Evolutionary conservation across 768 basidiomycete species (phyloP), one percentile per base, ranked within the genome.

Genomic region (Lactarius trivialis): DNA sequence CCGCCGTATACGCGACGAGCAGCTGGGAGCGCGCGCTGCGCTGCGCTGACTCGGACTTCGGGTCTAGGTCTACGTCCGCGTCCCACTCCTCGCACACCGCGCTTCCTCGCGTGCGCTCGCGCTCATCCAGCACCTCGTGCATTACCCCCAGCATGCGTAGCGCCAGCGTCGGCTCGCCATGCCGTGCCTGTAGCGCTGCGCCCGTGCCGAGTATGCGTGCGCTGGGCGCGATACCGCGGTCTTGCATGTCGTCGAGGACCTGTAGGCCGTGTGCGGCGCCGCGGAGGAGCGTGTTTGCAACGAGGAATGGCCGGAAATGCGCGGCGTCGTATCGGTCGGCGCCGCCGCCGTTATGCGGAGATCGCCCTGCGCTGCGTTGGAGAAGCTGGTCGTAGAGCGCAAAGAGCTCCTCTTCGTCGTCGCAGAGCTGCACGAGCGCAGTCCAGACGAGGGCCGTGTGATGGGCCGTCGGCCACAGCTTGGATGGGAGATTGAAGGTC

Each of bases 241-340:
- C 55, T 4, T 75, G 51, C 83, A 88, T 85, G 68, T 87, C 84
- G n/a, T 65, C 65, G 41, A 88, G 55, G 21, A 86, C 74, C 24
- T 66, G 62, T 0, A 73, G 67, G 0, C 79, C 81, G 32, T 70
- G 68, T 5, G 67, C 52, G 0, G 77, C 68, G 1, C 76, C 73
- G 32, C 63, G 65, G 4, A 68, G 55, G 5, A 65, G 58, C 55
- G 76, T 75, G 66, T 83, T 73, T 21, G 70, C 70, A 37, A 73
- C 70, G 43, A 86, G 71, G 69, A 88, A 88, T 0, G 82, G 78
- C 1, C 76, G 81, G 68, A 88, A 89, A 63, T 76, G 74, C 37
- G 72, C 67, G 34, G 70, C 65, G 63, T 74, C 76, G 72, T 72
- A 70, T 17, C 26, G 43, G 41, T 65, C 52, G 15, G 24, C 26